These are phyloP conservation scores for Fallopia convolvulus DNA, from an alignment of 148 eudicot species.

Conservation along the genomic window DNA sequence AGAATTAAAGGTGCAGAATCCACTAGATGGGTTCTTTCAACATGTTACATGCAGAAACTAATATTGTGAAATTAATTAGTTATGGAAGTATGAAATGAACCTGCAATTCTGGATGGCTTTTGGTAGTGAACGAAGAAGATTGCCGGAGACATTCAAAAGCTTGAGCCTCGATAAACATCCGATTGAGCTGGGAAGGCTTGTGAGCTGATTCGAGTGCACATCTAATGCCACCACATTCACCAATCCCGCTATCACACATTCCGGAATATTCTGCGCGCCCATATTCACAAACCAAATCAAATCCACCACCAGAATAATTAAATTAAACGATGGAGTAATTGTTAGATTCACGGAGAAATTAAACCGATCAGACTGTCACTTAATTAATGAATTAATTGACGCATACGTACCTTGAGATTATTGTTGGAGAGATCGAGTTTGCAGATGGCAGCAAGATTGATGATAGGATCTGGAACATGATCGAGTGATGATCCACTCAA, in stretches of 20 bases:
- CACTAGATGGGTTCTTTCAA: too few species aligned
- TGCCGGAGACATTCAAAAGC: constrained; percentile 57
- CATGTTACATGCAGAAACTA: too few species aligned
- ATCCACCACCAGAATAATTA: too few species aligned
- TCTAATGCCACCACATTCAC: constrained; percentile 55
- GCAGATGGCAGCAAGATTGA: constrained; percentile 53
- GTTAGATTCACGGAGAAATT: too few species aligned
- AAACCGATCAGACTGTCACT: too few species aligned
- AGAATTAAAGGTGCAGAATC: too few species aligned
- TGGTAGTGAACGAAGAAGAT: constrained; percentile 53
- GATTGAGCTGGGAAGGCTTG: constrained; percentile 57
- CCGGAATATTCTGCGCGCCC: constrained; percentile 63
- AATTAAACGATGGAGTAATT: too few species aligned
- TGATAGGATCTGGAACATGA: constrained; percentile 36
- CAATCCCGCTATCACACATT: constrained; percentile 57
- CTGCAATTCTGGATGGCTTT: constrained; percentile 66
- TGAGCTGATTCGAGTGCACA: constrained; percentile 67
- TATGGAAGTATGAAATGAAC: constrained; percentile 9
- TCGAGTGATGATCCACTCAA: constrained; percentile 52
- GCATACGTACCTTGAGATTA: constrained; percentile 39
- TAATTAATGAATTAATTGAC: too few species aligned
- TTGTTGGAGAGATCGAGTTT: constrained; percentile 76
- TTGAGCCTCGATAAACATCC: constrained; percentile 69
- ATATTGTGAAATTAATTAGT: too few species aligned
- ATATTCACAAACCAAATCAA: not conserved